Base-by-base conservation (phyloP, 148 eudicot genomes). In the Cornus kousa region DNA sequence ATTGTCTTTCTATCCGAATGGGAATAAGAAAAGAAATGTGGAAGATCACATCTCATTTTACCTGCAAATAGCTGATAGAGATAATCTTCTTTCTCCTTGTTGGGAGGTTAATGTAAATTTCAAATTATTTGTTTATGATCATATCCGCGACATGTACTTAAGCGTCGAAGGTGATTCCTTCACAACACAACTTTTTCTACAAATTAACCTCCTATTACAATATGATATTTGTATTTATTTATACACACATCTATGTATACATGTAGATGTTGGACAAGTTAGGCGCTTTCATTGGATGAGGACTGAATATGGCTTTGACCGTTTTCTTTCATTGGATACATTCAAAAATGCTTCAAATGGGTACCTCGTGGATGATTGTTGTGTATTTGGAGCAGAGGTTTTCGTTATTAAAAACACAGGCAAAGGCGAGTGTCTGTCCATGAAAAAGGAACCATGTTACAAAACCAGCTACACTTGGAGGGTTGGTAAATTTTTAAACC, bases 71-170 rank as follows among this genome's bases (percentile, higher is more conserved):
- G 9, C 48, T 43, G 48, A 43, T 43, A 43, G 1, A 43, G 9
- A 43, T 5, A 43, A 43, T 9, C 48, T 43, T 43, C 48, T n/a
- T 40, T 70, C 78, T 39, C 70, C 23, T 20, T 57, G 33, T 23
- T 75, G 78, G 70, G 78, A 75, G 33, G 70, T 75, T 22, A 64
- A 40, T 65, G 70, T 65, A 8, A 4, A 35, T 4, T 64, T 65
- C 53, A 75, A 75, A 43, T 75, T 75, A 10, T 75, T 39, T 64
- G 78, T 75, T 5, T 75, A 9, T 24, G 23, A 75, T 75, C 78
- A 65, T 10, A 75, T 75, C 7, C 78, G 48, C 37, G 70, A 64
- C 7, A 62, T 37, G 37, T 40, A 75, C 68, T 46, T 43, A 23
- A 37, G 12, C 33, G 1, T 65, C 50, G 37, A 75, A 65, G 78